phyloP scores from a whole-genome alignment of 2,329 filamentous ascomycete species.

The Aotearoamyces nothofagi region DNA sequence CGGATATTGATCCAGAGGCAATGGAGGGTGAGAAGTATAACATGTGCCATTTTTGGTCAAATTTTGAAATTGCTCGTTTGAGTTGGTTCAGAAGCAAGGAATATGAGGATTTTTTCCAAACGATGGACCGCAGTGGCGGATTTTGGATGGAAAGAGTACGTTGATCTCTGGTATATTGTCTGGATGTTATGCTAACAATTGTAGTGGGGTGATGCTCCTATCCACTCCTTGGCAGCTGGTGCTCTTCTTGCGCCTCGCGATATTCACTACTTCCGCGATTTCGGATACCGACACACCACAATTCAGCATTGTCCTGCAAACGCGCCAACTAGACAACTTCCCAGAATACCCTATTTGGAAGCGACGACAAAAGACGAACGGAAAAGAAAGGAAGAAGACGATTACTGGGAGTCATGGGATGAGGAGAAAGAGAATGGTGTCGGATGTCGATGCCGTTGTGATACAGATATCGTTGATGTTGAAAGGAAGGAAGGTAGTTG shows the following conservation, averaged over 20 bases:
- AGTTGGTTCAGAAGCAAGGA: constrained; percentile 95
- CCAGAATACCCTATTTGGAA: constrained; percentile 67
- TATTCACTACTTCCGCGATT: constrained; percentile 98
- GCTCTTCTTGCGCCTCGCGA: constrained; percentile 67
- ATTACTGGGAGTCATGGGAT: constrained; percentile 88
- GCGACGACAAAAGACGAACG: constrained; percentile 68
- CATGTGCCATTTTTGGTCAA: constrained; percentile 99
- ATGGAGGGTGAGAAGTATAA: constrained; percentile 99
- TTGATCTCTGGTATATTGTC: constrained; percentile 7
- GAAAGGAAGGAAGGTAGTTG: constrained; percentile 96
- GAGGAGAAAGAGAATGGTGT: constrained; percentile 87
- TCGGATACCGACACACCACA: constrained; percentile 95
- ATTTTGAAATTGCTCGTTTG: constrained; percentile 92
- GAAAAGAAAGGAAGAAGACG: constrained; percentile 78
- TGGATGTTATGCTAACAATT: constrained; percentile 10
- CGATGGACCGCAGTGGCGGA: constrained; percentile 95
- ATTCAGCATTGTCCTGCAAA: constrained; percentile 98
- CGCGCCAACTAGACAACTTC: constrained; percentile 74
- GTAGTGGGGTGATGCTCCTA: constrained; percentile 96
- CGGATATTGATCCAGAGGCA: constrained; percentile 72
- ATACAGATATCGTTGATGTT: constrained; percentile 94
- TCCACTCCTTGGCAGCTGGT: constrained; percentile 91
- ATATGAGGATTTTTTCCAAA: constrained; percentile 95
- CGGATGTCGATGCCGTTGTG: constrained; percentile 89
- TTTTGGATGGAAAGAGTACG: constrained; percentile 98